A percentile compares a stretch with the other conserved stretches of the same genome.
Conservation (phyloP, 495 filamentous ascomycete species). For the Pseudoneurospora amorphoporcata region DNA sequence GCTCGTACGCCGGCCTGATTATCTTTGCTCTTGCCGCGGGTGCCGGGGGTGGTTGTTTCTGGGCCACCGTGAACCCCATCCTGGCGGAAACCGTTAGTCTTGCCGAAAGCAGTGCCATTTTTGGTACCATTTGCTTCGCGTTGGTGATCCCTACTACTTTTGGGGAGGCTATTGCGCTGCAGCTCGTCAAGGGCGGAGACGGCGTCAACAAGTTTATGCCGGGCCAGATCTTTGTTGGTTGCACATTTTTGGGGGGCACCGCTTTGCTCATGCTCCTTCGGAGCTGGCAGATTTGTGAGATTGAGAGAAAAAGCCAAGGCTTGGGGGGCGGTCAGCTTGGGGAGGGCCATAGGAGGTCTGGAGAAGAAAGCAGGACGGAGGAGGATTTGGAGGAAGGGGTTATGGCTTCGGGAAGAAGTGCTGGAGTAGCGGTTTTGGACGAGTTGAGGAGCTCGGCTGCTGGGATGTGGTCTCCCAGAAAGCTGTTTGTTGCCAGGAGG, state of each 20-base stretch:
- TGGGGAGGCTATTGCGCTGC: constrained; percentile 9
- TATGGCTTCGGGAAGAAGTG: not conserved
- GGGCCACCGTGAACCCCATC: constrained; percentile 62
- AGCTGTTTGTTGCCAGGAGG: not conserved
- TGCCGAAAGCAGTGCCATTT: constrained; percentile 11
- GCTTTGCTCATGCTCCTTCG: constrained; percentile 3
- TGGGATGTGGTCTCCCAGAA: not conserved
- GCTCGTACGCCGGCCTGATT: constrained; percentile 52
- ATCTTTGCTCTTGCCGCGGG: constrained; percentile 57
- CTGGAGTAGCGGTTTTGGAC: not conserved
- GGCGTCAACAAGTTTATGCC: constrained; percentile 6
- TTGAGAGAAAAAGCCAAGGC: constrained; percentile 1
- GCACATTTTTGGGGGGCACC: constrained; percentile 7
- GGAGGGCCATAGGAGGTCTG: not conserved
- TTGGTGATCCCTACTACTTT: constrained; percentile 12
- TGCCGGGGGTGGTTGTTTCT: constrained; percentile 58
- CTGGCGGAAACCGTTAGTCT: constrained; percentile 68
- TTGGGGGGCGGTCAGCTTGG: too few relatives aligned
- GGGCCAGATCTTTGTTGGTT: constrained; percentile 8
- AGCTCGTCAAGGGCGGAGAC: constrained; percentile 5
- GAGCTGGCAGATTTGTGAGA: constrained; percentile 8
- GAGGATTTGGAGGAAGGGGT: not conserved
- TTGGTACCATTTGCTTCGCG: constrained; percentile 7
- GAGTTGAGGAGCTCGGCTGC: not conserved
- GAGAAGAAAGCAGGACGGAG: not conserved